Evolutionary conservation across 192 early-diverging fungal genomes (phyloP).

Genomic region (Entophlyctis luteolus): DNA sequence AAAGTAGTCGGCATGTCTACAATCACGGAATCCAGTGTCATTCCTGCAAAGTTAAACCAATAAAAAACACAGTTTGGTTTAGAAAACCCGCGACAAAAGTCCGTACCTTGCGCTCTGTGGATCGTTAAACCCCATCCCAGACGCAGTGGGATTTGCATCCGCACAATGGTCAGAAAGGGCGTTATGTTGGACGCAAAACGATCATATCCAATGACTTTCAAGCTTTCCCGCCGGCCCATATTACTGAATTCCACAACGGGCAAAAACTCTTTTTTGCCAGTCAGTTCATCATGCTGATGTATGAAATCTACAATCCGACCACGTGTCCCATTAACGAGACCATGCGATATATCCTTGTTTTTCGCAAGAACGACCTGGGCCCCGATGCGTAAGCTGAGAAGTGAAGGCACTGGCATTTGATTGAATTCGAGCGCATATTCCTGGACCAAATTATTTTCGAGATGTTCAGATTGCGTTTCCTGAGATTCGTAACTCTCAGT

Average conservation of each 20-base stretch:
- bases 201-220: slow-evolving; percentile 30
- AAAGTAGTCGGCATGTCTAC: slow-evolving; percentile 40
- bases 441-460: neutral
- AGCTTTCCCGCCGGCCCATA: neutral
- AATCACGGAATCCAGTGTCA: slow-evolving; percentile 48
- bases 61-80: neutral
- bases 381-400: slow-evolving; percentile 36
- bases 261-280: neutral
- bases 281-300: slow-evolving; percentile 6
- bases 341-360: slow-evolving; percentile 28
- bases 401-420: neutral
- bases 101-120: slow-evolving; percentile 42
- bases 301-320: slow-evolving; percentile 41
- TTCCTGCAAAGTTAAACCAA: slow-evolving; percentile 6
- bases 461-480: neutral
- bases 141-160: slow-evolving; percentile 43
- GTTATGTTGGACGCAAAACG: slow-evolving; percentile 16
- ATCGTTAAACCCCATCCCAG: slow-evolving; percentile 52
- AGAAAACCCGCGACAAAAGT: too few relatives aligned
- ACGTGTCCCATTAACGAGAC: slow-evolving; percentile 47
- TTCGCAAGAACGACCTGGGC: slow-evolving; percentile 43
- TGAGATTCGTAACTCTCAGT: neutral
- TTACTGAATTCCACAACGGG: slow-evolving; percentile 40
- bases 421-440: slow-evolving; percentile 1
- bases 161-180: neutral